Conservation (phyloP, 257 asterid species). For the Avicennia marina region DNA sequence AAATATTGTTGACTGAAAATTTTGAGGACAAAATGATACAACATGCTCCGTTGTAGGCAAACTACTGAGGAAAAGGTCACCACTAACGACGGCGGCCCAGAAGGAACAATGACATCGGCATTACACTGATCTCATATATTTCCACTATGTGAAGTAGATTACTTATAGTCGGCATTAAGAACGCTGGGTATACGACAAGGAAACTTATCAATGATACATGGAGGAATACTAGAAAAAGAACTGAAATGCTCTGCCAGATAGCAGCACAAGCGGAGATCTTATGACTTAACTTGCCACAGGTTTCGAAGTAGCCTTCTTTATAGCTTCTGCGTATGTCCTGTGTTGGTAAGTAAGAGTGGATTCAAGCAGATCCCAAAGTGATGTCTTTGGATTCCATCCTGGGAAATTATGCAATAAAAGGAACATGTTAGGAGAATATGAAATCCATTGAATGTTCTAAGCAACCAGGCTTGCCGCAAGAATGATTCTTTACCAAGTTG, state of each 20-base stretch:
- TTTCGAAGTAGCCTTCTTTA: constrained; percentile 60
- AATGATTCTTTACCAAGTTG: constrained; percentile 47
- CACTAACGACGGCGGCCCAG: not conserved
- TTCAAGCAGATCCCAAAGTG: constrained; percentile 68
- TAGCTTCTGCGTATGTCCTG: constrained; percentile 69
- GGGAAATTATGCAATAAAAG: too few species aligned
- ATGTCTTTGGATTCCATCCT: constrained; percentile 74
- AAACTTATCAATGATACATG: not conserved
- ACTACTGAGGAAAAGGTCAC: not conserved
- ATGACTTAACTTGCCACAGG: constrained; percentile 41
- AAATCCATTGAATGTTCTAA: too few species aligned
- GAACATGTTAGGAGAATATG: too few species aligned
- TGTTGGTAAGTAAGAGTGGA: constrained; percentile 76
- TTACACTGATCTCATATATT: too few species aligned
- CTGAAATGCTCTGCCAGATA: constrained; percentile 14
- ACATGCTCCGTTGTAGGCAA: constrained; percentile 8
- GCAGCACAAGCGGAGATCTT: constrained; percentile 8
- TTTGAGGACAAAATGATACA: constrained; percentile 11
- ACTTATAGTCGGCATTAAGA: not conserved
- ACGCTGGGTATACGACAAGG: not conserved
- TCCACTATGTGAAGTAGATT: not conserved
- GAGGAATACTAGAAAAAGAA: constrained; percentile 14
- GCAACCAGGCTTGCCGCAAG: too few species aligned
- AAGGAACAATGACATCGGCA: constrained; percentile 2
- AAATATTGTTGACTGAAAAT: not conserved